Evolutionary conservation across 192 early-diverging fungal species (phyloP).

Genomic region (Diversispora eburnea): DNA sequence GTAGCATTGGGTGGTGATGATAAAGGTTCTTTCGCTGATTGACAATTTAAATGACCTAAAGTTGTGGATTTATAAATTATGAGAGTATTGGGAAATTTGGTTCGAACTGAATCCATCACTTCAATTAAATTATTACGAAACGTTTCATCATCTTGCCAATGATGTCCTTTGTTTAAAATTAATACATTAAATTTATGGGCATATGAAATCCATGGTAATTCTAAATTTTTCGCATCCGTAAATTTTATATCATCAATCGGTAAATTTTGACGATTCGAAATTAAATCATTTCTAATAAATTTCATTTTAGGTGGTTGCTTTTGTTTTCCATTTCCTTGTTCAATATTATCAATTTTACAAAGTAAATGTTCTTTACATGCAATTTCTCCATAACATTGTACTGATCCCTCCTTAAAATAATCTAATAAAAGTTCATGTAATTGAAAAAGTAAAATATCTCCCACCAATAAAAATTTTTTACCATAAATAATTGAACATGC

Average conservation of each 20-base stretch:
- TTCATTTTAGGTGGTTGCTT: conserved; percentile 20
- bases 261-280: conserved; percentile 31
- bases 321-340: background rate
- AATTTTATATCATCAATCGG: conserved; percentile 23
- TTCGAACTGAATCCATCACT: conserved; percentile 38
- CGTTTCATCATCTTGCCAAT: conserved; percentile 33
- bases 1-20: conserved; percentile 27
- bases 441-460: conserved; percentile 50
- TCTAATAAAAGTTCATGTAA: conserved; percentile 53
- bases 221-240: conserved; percentile 38
- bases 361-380: conserved; percentile 45
- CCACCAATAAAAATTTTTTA: conserved; percentile 41
- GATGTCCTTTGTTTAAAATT: conserved; percentile 45
- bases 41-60: conserved; percentile 48
- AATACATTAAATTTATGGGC: conserved; percentile 39
- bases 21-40: conserved; percentile 40
- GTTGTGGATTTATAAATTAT: conserved; percentile 50
- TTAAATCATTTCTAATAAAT: conserved; percentile 49
- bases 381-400: conserved; percentile 53
- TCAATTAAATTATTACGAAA: conserved; percentile 38
- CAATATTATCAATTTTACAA: conserved; percentile 27
- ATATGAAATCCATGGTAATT: conserved; percentile 43
- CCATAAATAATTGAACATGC: conserved; percentile 1
- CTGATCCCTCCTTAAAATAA: conserved; percentile 50
- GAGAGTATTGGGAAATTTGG: conserved; percentile 35